A percentile compares a stretch with the other conserved stretches of the same genome.
Evolutionary conservation across 768 basidiomycete species (phyloP).

Genomic region (Podaxis mareebaensis): DNA sequence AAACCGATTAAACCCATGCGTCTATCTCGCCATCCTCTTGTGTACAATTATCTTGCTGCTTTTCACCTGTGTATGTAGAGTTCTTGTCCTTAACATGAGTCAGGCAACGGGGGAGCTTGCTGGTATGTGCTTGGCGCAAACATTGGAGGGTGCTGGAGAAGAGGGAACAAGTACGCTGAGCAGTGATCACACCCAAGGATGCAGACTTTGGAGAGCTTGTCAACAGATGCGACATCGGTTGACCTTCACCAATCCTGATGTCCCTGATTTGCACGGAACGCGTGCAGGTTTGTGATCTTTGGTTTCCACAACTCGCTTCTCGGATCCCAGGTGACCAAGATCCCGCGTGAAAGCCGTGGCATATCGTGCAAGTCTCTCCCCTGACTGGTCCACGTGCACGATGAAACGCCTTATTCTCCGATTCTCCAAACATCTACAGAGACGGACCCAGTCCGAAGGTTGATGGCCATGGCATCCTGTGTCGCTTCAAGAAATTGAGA

Average conservation of each 20-base stretch:
- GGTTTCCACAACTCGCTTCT: slow-evolving; percentile 64
- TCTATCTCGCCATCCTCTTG: slow-evolving; percentile 9
- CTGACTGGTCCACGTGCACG: slow-evolving; percentile 90
- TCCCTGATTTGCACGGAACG: slow-evolving; percentile 71
- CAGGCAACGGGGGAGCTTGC: slow-evolving; percentile 28
- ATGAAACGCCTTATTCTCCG: not conserved
- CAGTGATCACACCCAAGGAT: slow-evolving; percentile 2
- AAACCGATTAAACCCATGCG: slow-evolving; percentile 16
- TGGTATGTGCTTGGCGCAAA: slow-evolving; percentile 22
- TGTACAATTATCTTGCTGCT: not conserved
- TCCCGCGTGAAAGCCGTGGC: slow-evolving; percentile 76
- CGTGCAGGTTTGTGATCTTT: slow-evolving; percentile 72
- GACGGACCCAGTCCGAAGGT: slow-evolving; percentile 63
- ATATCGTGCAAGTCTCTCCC: slow-evolving; percentile 74
- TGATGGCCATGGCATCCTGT: slow-evolving; percentile 89
- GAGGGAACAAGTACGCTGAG: not conserved
- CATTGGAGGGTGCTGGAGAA: slow-evolving; percentile 16
- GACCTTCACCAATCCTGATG: slow-evolving; percentile 16
- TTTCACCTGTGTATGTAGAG: not conserved
- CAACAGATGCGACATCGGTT: not conserved
- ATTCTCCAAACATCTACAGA: not conserved
- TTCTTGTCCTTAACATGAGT: slow-evolving; percentile 21
- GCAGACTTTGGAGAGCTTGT: not conserved
- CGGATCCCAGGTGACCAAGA: slow-evolving; percentile 64
- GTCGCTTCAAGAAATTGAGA: slow-evolving; percentile 92